Evolutionary conservation across 176 grass and related monocot genomes (phyloP).

Genomic region (Aegilops speltoides): DNA sequence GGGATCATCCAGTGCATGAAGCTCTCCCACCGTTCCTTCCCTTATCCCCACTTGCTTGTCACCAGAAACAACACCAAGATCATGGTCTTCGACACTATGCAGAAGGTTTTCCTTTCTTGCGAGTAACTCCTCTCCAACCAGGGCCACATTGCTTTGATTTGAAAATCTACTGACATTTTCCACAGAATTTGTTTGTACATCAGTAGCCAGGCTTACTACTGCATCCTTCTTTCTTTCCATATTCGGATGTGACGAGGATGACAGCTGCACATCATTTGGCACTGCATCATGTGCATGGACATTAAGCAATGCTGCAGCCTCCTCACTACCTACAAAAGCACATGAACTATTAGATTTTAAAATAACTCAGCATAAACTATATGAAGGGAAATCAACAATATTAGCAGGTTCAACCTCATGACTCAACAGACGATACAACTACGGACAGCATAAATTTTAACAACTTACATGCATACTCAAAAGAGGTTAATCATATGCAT

Average conservation of each 20-base stretch:
- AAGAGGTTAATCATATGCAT: slow-evolving; percentile 25
- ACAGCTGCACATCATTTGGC: background rate
- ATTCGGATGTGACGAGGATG: slow-evolving; percentile 32
- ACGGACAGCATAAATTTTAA: background rate
- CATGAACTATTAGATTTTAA: background rate
- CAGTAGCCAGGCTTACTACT: background rate
- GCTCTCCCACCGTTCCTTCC: background rate
- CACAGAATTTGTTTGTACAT: slow-evolving; percentile 5
- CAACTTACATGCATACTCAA: background rate
- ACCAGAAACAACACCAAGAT: slow-evolving; percentile 19
- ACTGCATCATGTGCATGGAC: slow-evolving; percentile 19
- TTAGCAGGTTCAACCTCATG: background rate
- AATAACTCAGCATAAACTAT: background rate
- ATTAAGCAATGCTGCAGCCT: background rate
- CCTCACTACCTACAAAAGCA: slow-evolving; percentile 11
- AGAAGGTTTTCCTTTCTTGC: background rate
- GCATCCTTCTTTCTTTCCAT: slow-evolving; percentile 16
- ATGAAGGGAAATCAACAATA: background rate
- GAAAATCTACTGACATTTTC: background rate
- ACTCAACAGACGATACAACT: slow-evolving; percentile 6
- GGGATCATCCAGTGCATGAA: slow-evolving; percentile 1
- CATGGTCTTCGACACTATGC: slow-evolving; percentile 2
- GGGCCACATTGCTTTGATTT: slow-evolving; percentile 23
- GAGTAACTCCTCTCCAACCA: slow-evolving; percentile 1
- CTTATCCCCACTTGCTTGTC: slow-evolving; percentile 19